phyloP scores from a whole-genome alignment of 2,329 filamentous ascomycete species.

The Alternaria sp. region DNA sequence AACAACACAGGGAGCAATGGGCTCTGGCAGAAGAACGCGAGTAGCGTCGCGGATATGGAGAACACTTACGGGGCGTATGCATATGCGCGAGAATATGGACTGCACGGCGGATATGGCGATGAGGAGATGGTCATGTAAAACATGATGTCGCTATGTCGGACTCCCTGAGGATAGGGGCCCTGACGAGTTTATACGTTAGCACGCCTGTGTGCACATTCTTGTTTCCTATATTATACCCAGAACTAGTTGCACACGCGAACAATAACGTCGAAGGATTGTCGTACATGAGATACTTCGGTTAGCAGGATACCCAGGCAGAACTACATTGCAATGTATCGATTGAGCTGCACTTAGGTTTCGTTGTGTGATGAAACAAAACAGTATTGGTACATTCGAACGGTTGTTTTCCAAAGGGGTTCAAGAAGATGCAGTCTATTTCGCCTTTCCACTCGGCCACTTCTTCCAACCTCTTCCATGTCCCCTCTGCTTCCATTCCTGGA shows the following conservation, averaged over 20 bases:
- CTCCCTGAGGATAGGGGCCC: not conserved
- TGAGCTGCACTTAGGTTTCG: not conserved
- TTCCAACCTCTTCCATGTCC: conserved; percentile 79
- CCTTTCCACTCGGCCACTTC: conserved; percentile 69
- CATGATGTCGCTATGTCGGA: not conserved
- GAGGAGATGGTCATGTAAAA: conserved; percentile 54
- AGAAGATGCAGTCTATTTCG: conserved; percentile 23
- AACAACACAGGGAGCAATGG: conserved; percentile 50
- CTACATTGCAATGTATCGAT: not conserved
- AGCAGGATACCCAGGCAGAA: conserved; percentile 11
- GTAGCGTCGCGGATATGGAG: conserved; percentile 64
- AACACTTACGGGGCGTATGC: conserved; percentile 73
- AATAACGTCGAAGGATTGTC: conserved; percentile 2
- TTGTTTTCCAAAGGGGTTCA: not conserved
- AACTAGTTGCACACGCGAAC: conserved; percentile 1
- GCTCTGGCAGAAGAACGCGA: conserved; percentile 59
- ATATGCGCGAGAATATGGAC: conserved; percentile 61
- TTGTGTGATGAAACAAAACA: not conserved
- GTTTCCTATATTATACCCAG: conserved; percentile 14
- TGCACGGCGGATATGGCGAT: conserved; percentile 44
- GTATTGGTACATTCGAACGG: conserved; percentile 5
- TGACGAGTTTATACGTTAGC: not conserved
- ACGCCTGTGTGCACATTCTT: not conserved
- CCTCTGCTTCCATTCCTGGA: conserved; percentile 86
- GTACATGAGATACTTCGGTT: conserved; percentile 6